Evolutionary conservation across 1,284 basidiomycete species (phyloP).

Genomic region (Apiotrichum akiyoshidainum): DNA sequence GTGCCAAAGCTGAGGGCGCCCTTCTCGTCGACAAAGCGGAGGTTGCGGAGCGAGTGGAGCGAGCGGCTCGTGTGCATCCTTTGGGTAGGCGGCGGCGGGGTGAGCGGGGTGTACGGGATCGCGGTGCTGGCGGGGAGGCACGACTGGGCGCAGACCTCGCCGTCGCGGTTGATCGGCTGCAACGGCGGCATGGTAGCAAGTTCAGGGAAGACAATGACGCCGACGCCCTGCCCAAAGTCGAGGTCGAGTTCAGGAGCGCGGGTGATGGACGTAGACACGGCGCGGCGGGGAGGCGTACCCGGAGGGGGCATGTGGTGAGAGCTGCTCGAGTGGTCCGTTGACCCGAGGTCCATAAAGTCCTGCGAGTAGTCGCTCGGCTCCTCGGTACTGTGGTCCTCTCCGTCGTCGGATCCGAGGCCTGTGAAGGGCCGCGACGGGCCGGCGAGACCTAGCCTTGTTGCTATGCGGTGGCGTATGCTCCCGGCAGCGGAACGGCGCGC

Average conservation of each 20-base stretch:
- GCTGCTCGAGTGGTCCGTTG: neutral
- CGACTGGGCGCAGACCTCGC: constrained; percentile 21
- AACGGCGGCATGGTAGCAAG: constrained; percentile 14
- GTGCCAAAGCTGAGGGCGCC: constrained; percentile 5
- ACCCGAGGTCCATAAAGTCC: constrained; percentile 9
- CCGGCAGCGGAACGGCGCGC: constrained; percentile 1
- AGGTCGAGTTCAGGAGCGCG: neutral
- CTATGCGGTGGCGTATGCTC: neutral
- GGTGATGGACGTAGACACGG: constrained; percentile 9
- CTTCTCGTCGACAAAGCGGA: constrained; percentile 11
- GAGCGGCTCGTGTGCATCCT: neutral
- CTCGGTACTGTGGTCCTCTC: neutral
- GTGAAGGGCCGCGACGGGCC: constrained; percentile 1
- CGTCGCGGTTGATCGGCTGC: constrained; percentile 12
- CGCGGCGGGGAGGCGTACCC: constrained; percentile 15
- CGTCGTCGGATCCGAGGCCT: constrained; percentile 9
- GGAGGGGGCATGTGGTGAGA: constrained; percentile 5
- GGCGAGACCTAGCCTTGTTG: neutral
- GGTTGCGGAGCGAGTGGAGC: constrained; percentile 10
- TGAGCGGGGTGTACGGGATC: constrained; percentile 16
- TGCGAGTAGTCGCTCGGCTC: neutral
- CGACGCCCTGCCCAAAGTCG: constrained; percentile 7
- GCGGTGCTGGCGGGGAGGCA: constrained; percentile 17
- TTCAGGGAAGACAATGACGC: constrained; percentile 29
- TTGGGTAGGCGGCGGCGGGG: constrained; percentile 9